These are phyloP conservation scores for Aegilops umbellulata DNA, from an alignment of 176 grass and related monocot species.

Conservation along the genomic window DNA sequence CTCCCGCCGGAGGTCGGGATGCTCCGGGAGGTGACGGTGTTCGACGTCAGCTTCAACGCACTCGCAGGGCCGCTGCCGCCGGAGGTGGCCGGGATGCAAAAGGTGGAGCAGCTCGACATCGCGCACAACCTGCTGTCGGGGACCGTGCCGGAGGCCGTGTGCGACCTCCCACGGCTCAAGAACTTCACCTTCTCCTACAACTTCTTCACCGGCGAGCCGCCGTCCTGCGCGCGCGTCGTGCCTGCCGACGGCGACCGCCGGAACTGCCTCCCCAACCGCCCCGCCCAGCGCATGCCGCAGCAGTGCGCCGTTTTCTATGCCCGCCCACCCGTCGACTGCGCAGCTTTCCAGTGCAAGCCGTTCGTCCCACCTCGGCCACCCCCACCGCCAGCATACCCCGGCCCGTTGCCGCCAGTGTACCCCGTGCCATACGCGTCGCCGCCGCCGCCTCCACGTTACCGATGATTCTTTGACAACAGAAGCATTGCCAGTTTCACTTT, in stretches of 20 bases:
- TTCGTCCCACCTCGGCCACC: constrained; percentile 40
- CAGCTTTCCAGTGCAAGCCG: constrained; percentile 57
- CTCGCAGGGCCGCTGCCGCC: constrained; percentile 51
- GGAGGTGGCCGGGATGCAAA: constrained; percentile 44
- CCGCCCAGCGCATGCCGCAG: constrained; percentile 49
- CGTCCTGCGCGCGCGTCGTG: constrained; percentile 45
- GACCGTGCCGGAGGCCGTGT: constrained; percentile 31
- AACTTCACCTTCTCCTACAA: constrained; percentile 50
- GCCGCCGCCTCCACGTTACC: constrained; percentile 68
- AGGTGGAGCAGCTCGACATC: constrained; percentile 66
- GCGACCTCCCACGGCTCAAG: constrained; percentile 38
- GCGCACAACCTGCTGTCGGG: constrained; percentile 53
- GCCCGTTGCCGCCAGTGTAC: constrained; percentile 70
- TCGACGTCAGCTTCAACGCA: constrained; percentile 67
- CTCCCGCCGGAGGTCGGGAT: constrained; percentile 46
- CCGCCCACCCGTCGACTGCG: constrained; percentile 39
- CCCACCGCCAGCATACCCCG: constrained; percentile 41
- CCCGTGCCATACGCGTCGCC: constrained; percentile 80
- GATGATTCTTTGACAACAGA: constrained; percentile 23
- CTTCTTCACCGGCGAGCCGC: constrained; percentile 54
- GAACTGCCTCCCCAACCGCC: constrained; percentile 56
- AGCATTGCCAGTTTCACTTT: neutral
- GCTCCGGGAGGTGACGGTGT: constrained; percentile 60
- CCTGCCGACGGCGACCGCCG: constrained; percentile 17
- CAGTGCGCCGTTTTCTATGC: constrained; percentile 49